Base-by-base conservation (phyloP, 2,329 filamentous ascomycete genomes). In the Fusarium sp. region DNA sequence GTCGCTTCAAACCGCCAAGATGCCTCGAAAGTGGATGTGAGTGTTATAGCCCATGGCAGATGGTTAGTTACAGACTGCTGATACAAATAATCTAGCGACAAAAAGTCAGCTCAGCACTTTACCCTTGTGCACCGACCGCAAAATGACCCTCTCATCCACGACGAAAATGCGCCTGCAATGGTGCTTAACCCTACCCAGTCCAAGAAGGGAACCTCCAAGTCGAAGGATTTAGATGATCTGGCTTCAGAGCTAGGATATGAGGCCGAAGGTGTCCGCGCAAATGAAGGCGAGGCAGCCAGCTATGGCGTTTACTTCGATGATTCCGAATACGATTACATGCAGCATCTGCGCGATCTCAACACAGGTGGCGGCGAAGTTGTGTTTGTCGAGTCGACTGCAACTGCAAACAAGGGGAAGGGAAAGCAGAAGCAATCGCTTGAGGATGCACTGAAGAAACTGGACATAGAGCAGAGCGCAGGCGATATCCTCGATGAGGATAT, bases 291-390 rank as follows among this genome's bases (percentile, higher is more conserved):
- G 81, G 96, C 96, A 11, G 96, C 96, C 70, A 92, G 92, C 77
- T 89, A 97, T 80, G 96, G 96, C 67, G 88, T 99, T 68, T 99
- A 92, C 84, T 99, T 87, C 79, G 96, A 99, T 80, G 96, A 99
- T 80, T 91, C 92, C 68, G 88, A 93, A 75, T 99, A 99, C 80
- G 96, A 99, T 80, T 99, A 99, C 82, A 99, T 99, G 96, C 96
- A 99, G 80, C 96, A 99, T 80, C 83, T 99, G 85, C 91, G 94
- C 55, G 96, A 98, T 73, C 82, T 99, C n/a, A 90, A 90, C 58
- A 79, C 83, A 41, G 93, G 87, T 8, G 88, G 88, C 23, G 92
- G 92, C 29, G 90, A 94, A 55, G 88, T 91, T 29, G 89, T 94
- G 46, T 98, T 97, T 76, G 86, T 99, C 37, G 94, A 97, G 71